These are phyloP conservation scores for Populus pruinosa DNA, from an alignment of 345 rosid genomes.

Conservation along the genomic window DNA sequence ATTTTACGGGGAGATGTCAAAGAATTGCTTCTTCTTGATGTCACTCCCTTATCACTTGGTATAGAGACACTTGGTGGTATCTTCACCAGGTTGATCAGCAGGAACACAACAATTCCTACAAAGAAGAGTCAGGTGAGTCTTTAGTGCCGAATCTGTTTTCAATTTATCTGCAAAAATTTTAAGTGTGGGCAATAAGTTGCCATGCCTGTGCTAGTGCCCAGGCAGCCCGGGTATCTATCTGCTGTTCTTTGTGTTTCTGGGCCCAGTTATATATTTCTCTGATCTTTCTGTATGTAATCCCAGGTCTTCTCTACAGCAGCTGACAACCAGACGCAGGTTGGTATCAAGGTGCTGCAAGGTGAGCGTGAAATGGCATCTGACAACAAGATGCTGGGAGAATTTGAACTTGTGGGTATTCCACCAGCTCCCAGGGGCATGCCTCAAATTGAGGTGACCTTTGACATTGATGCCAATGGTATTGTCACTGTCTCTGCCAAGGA, in stretches of 20 bases:
- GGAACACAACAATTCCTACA: constrained; percentile 33
- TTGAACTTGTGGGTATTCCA: constrained; percentile 26
- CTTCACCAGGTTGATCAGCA: constrained; percentile 25
- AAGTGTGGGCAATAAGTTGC: neutral
- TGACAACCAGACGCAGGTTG: constrained; percentile 33
- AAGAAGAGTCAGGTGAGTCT: constrained; percentile 29
- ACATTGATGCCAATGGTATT: constrained; percentile 38
- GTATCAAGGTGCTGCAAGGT: constrained; percentile 28
- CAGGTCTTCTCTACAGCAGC: constrained; percentile 30
- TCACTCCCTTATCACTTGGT: constrained; percentile 33
- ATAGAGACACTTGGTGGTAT: constrained; percentile 35
- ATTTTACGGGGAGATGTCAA: constrained; percentile 36
- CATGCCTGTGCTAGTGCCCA: neutral
- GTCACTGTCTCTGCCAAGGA: constrained; percentile 41
- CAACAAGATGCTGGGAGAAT: constrained; percentile 28
- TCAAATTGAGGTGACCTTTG: constrained; percentile 36
- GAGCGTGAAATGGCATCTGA: constrained; percentile 29
- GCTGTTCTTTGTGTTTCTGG: neutral
- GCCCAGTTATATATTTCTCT: neutral
- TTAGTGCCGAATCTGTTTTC: neutral
- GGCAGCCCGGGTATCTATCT: neutral
- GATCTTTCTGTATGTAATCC: neutral
- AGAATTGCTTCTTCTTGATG: constrained; percentile 31
- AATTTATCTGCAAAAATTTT: neutral
- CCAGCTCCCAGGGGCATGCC: constrained; percentile 30